Evolutionary conservation across 306 rosid species (phyloP).

Genomic region (Datisca glomerata): DNA sequence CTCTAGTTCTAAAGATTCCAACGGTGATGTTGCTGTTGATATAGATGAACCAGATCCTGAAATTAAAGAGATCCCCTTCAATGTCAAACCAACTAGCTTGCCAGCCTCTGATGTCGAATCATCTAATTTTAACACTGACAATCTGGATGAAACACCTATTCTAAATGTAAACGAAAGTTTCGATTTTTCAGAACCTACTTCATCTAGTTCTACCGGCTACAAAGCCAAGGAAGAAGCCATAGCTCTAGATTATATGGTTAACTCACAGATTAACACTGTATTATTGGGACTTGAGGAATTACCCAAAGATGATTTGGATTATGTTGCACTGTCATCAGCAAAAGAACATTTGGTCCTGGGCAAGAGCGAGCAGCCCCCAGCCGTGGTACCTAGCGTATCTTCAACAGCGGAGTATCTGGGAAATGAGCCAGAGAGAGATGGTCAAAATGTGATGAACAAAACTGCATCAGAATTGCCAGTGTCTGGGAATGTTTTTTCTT

Average conservation of each 20-base stretch:
- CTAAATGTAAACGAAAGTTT: slow-evolving; percentile 17
- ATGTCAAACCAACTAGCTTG: slow-evolving; percentile 27
- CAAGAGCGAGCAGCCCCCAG: slow-evolving; percentile 26
- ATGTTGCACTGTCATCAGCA: slow-evolving; percentile 22
- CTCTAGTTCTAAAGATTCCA: slow-evolving; percentile 38
- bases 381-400: slow-evolving; percentile 26
- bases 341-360: slow-evolving; percentile 27
- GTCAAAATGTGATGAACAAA: slow-evolving; percentile 22
- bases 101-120: slow-evolving; percentile 23
- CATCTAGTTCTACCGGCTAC: slow-evolving; percentile 15
- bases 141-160: slow-evolving; percentile 29
- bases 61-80: slow-evolving; percentile 27
- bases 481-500: slow-evolving; percentile 55
- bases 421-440: slow-evolving; percentile 25
- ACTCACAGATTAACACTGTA: slow-evolving; percentile 22
- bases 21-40: slow-evolving; percentile 24
- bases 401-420: slow-evolving; percentile 19
- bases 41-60: slow-evolving; percentile 31
- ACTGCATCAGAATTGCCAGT: slow-evolving; percentile 37
- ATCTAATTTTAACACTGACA: slow-evolving; percentile 23
- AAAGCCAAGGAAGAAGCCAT: slow-evolving; percentile 17
- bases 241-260: slow-evolving; percentile 17
- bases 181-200: neutral
- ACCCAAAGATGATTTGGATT: slow-evolving; percentile 22
- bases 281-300: slow-evolving; percentile 28